Evolutionary conservation across 1,284 basidiomycete genomes (phyloP).

Genomic region (Coniophora puteana): DNA sequence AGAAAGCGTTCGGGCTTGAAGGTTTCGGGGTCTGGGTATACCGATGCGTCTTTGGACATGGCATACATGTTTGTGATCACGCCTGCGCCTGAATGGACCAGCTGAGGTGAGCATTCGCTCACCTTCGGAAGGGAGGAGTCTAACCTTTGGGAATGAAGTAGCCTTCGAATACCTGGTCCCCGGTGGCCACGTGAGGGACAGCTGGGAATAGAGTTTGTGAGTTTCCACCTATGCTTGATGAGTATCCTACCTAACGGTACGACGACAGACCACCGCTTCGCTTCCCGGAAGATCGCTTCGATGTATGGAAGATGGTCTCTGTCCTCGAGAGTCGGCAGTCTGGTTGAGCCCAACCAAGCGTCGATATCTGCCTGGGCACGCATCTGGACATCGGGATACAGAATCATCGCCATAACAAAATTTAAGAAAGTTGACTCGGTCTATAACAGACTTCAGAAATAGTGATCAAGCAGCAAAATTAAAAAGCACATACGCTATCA

Average conservation of each 20-base stretch:
- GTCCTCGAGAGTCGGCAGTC: slow-evolving; percentile 37
- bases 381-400: slow-evolving; percentile 41
- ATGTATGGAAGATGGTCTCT: slow-evolving; percentile 39
- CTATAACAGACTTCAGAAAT: slow-evolving; percentile 27
- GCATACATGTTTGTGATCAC: slow-evolving; percentile 29
- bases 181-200: slow-evolving; percentile 38
- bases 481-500: slow-evolving; percentile 17
- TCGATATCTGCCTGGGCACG: slow-evolving; percentile 43
- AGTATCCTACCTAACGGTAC: slow-evolving; percentile 27
- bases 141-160: slow-evolving; percentile 37
- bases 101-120: not conserved
- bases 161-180: slow-evolving; percentile 42
- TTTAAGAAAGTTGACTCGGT: slow-evolving; percentile 41
- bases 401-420: slow-evolving; percentile 47
- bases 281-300: slow-evolving; percentile 46
- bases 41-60: slow-evolving; percentile 35
- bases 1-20: slow-evolving; percentile 44
- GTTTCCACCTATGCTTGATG: not conserved
- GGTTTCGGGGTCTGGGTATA: slow-evolving; percentile 37
- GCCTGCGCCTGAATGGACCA: slow-evolving; percentile 15
- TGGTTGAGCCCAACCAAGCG: slow-evolving; percentile 27
- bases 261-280: slow-evolving; percentile 46
- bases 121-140: not conserved
- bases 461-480: not conserved
- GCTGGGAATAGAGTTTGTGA: slow-evolving; percentile 8